A percentile compares a stretch with the other conserved stretches of the same genome.
These are phyloP conservation scores for Pythium phragmiticola DNA, from an alignment of 352 stramenopile species.

Conservation along the genomic window DNA sequence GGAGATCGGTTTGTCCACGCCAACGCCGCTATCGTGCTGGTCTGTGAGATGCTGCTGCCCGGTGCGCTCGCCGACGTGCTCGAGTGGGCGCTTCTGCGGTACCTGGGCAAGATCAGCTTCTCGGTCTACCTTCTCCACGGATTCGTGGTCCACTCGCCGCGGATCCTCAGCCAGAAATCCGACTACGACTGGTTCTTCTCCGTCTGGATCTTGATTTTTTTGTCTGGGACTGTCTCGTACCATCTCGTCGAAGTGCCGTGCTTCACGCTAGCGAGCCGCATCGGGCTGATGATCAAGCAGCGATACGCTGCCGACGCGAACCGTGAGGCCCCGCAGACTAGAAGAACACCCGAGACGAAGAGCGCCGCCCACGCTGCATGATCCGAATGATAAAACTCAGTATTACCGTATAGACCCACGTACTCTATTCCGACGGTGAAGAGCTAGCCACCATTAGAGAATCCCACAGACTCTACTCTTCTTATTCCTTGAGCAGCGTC, in stretches of 20 bases:
- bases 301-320: neutral
- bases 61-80: constrained; percentile 25
- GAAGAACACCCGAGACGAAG: no score
- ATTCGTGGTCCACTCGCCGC: no score
- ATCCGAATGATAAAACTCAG: no score
- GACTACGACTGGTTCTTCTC: neutral
- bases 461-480: no score
- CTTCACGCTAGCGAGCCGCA: neutral
- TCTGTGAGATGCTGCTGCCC: constrained; percentile 39
- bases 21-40: constrained; percentile 28
- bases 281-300: neutral
- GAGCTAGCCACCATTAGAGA: no score
- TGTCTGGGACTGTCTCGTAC: neutral
- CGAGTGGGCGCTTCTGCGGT: constrained; percentile 35
- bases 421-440: no score
- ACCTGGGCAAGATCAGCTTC: constrained; percentile 41
- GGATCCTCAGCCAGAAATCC: neutral
- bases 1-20: constrained; percentile 27
- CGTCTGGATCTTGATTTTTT: neutral
- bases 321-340: no score
- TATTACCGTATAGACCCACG: no score
- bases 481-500: no score
- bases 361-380: no score
- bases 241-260: constrained; percentile 3
- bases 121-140: constrained; percentile 32